Evolutionary conservation across 2,329 filamentous ascomycete genomes (phyloP), one percentile per base, ranked within the genome.

Genomic region (Sclerotinia spermophila): DNA sequence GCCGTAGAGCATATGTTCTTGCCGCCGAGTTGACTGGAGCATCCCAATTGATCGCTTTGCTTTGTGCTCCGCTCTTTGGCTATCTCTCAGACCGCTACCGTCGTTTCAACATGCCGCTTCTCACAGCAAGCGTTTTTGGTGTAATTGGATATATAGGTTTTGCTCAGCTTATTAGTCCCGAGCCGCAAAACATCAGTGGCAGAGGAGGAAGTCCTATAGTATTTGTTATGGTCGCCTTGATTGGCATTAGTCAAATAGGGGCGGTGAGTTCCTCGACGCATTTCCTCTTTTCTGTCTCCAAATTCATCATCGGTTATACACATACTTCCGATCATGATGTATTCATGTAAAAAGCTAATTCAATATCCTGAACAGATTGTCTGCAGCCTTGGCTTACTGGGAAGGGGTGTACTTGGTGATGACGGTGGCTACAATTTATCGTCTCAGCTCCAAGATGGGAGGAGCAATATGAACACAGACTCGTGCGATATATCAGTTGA

Each of bases 231-330:
- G 93, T 94, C 56, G 87, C 90, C 0, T 82, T 97, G 27, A 88
- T 98, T 53, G 96, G 96, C 21, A 88, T 97, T 78, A 96, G 93
- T 77, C 96, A 99, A 81, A 98, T 99, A 73, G 96, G 95, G 2
- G 92, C 94, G 17, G 68, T 70, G 48, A 70, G 68, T 70, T 38
- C 8, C 45, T 51, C 27, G 15, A n/a, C 5, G 27, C 35, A 61
- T 58, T 10, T 19, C 21, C 6, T 21, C 24, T 45, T 27, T 35
- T 38, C 21, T 6, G 19, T 55, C 17, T 58, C 19, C 55, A 27
- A 17, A 35, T 27, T 17, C 5, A 30, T 19, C 38, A 40, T 19
- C 35, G n/a, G 15, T 27, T 11, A 53, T 24, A 30, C 62, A 53
- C 21, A 35, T 30, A 8, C 10, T 40, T 27, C 48, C 10, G 17